Base-by-base conservation (phyloP, 305 asterid species). In the Fraxinus baroniana region DNA sequence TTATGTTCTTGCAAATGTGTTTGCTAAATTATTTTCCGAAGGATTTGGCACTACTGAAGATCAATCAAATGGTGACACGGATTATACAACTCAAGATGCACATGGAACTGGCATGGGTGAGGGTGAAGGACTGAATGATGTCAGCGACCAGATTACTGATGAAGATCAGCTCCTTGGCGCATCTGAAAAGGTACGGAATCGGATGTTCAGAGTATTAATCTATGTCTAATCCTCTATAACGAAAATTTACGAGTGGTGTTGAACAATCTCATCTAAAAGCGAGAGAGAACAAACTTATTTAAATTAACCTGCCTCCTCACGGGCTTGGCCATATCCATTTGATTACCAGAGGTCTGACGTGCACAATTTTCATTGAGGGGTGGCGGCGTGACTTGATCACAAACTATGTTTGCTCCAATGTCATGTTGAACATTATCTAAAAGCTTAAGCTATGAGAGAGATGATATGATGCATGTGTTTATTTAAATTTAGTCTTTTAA, bases 101-200 rank as follows among this genome's bases (percentile, higher is more conserved):
- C 87, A 81, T 80, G 99, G 98, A 82, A 97, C 97, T 17, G 99
- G 99, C 81, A 92, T 97, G 95, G 98, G 98, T 78, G 97, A 94
- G 82, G 99, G 99, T 72, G 86, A 88, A 22, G 99, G 99, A 74
- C 39, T 86, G 74, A 92, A 91, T 71, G 99, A 97, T 84, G 97
- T 97, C 81, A 93, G 99, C 80, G 90, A 97, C 64, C 98, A 97
- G 90, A 93, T 97, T 80, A 86, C 83, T 52, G 93, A 93, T 66
- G 99, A 97, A 88, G 98, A 97, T 85, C 99, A 97, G 91, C 97
- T 97, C 77, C 88, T 92, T 74, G 98, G 97, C 37, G 52, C 88
- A 55, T 90, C 97, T 62, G 91, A 88, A 35, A 90, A 90, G 91
- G 98, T 95, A 89, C 64, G 83, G 37, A 12, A 7, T 73, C 83